Percentiles rank a stretch among this genome's conserved stretches.
Conservation (phyloP, 2,329 filamentous ascomycete genomes). For the Graphium sp. region DNA sequence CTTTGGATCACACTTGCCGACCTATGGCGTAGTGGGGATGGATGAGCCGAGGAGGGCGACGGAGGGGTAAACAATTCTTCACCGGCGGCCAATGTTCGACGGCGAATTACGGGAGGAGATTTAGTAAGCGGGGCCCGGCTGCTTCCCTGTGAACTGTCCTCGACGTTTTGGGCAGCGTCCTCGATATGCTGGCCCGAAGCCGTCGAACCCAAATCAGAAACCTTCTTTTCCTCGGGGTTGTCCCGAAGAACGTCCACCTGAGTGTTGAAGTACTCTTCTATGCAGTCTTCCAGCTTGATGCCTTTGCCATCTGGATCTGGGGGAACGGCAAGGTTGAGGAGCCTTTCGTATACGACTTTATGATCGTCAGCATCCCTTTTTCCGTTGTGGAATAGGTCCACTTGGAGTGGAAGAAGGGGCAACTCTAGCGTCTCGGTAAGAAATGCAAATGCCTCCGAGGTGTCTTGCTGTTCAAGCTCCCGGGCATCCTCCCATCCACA, state of each 20-base stretch:
- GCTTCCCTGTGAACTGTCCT: no score
- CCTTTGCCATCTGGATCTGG: slow-evolving; percentile 51
- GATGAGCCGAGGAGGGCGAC: neutral
- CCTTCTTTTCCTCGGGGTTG: slow-evolving; percentile 34
- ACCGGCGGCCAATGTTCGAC: neutral
- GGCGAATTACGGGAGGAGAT: slow-evolving; percentile 1
- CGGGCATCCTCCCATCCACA: slow-evolving; percentile 82
- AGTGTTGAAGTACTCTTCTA: slow-evolving; percentile 92
- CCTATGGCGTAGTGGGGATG: slow-evolving; percentile 8
- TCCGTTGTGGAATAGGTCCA: slow-evolving; percentile 87
- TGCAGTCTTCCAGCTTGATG: slow-evolving; percentile 73
- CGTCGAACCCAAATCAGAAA: slow-evolving; percentile 9
- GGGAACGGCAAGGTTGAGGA: slow-evolving; percentile 84
- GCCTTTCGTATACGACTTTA: slow-evolving; percentile 81
- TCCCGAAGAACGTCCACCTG: slow-evolving; percentile 77
- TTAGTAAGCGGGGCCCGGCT: no score
- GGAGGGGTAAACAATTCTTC: neutral
- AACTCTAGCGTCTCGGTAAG: slow-evolving; percentile 81
- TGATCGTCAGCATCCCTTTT: slow-evolving; percentile 78
- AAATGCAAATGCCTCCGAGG: slow-evolving; percentile 88
- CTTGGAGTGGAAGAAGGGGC: slow-evolving; percentile 76
- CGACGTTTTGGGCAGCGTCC: no score
- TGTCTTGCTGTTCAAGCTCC: slow-evolving; percentile 72
- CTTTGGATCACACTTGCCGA: slow-evolving; percentile 47
- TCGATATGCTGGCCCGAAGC: slow-evolving; percentile 14